phyloP scores from a whole-genome alignment of 1,284 basidiomycete genomes.

The Phaffia rhodozyma region DNA sequence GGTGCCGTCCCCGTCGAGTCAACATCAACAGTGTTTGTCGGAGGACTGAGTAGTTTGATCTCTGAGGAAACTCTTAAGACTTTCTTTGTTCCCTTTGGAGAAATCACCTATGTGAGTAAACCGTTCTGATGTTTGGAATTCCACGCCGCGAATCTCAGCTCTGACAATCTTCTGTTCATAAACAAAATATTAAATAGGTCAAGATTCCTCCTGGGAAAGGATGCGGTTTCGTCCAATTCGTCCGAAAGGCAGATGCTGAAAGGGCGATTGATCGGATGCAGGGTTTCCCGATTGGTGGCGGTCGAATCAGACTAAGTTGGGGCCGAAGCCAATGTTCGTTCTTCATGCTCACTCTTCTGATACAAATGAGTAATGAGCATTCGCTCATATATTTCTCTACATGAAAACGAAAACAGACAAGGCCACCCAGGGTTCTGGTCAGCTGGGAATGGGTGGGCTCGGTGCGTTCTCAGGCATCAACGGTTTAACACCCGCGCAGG shows the following conservation, averaged over 20 bases:
- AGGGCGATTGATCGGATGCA: slow-evolving; percentile 91
- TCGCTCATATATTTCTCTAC: slow-evolving; percentile 15
- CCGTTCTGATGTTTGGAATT: slow-evolving; percentile 9
- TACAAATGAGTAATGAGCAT: not conserved
- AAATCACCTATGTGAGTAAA: slow-evolving; percentile 68
- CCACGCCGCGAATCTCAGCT: too few species aligned
- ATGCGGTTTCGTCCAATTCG: slow-evolving; percentile 91
- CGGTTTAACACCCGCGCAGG: slow-evolving; percentile 17
- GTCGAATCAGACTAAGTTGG: slow-evolving; percentile 82
- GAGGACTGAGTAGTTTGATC: slow-evolving; percentile 70
- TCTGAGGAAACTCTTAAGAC: slow-evolving; percentile 74
- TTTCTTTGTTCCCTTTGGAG: slow-evolving; percentile 79
- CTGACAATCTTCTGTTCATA: not conserved
- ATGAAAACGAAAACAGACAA: slow-evolving; percentile 46
- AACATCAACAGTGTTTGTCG: slow-evolving; percentile 62
- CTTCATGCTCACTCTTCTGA: not conserved
- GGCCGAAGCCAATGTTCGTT: slow-evolving; percentile 73
- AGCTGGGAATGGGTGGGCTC: slow-evolving; percentile 17
- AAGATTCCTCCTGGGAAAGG: slow-evolving; percentile 92
- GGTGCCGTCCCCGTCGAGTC: slow-evolving; percentile 59
- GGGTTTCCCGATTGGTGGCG: slow-evolving; percentile 83
- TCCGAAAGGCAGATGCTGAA: slow-evolving; percentile 80
- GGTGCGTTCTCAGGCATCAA: slow-evolving; percentile 17
- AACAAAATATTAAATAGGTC: slow-evolving; percentile 44
- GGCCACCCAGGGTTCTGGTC: slow-evolving; percentile 61